These are phyloP conservation scores for Obba rivulosa DNA, from an alignment of 768 basidiomycete species.

Conservation along the genomic window DNA sequence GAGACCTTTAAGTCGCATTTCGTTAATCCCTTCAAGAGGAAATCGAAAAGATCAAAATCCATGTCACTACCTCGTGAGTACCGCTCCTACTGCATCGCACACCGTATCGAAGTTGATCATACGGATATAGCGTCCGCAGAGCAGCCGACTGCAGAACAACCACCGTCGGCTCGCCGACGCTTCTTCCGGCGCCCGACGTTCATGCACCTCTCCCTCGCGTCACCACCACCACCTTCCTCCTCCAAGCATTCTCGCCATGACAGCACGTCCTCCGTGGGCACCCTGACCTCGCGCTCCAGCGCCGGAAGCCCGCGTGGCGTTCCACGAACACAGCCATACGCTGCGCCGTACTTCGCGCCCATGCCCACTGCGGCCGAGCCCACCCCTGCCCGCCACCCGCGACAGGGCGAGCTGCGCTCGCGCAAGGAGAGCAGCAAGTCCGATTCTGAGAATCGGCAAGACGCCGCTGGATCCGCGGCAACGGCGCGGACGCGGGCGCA, in stretches of 20 bases:
- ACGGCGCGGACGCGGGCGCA: no score
- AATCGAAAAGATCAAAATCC: neutral
- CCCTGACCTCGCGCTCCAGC: constrained; percentile 3
- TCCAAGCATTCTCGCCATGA: constrained; percentile 6
- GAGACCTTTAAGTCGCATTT: constrained; percentile 11
- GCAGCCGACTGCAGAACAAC: neutral
- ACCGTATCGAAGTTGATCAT: neutral
- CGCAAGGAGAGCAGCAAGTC: neutral
- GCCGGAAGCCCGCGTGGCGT: constrained; percentile 2
- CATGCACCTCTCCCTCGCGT: constrained; percentile 5
- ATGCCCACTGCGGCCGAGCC: constrained; percentile 8
- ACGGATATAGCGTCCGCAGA: neutral
- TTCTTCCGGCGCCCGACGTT: constrained; percentile 2
- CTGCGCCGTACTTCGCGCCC: constrained; percentile 17
- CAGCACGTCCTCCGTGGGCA: constrained; percentile 8
- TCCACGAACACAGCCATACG: constrained; percentile 21
- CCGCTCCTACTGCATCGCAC: neutral
- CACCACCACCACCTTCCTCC: neutral
- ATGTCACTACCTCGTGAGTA: neutral
- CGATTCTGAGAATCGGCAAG: no score
- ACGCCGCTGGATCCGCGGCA: no score
- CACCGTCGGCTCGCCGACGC: neutral
- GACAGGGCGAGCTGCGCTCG: neutral
- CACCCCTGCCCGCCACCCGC: neutral
- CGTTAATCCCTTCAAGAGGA: constrained; percentile 14